phyloP scores from a whole-genome alignment of 2,329 filamentous ascomycete species.

The Fusarium begoniae region DNA sequence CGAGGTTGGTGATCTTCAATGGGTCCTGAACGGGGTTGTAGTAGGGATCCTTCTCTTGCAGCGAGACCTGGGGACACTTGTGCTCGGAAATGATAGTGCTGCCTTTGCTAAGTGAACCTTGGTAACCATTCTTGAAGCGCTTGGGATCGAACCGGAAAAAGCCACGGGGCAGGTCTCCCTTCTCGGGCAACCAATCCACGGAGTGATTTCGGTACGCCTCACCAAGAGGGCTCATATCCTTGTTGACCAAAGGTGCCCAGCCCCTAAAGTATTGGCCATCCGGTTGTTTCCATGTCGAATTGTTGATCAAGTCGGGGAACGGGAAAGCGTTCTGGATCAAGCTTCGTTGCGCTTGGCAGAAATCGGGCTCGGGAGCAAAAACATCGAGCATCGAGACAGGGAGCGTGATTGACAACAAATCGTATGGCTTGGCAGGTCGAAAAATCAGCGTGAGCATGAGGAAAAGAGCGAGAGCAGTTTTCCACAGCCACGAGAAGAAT shows the following conservation, averaged over 20 bases:
- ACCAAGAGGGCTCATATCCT: constrained; percentile 32
- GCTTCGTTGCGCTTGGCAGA: constrained; percentile 38
- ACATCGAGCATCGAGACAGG: constrained; percentile 45
- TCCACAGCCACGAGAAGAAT: constrained; percentile 26
- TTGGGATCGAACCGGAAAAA: constrained; percentile 44
- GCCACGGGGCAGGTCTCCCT: constrained; percentile 34
- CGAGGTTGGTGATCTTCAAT: constrained; percentile 52
- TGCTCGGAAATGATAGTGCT: neutral
- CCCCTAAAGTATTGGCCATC: constrained; percentile 46
- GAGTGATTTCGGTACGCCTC: constrained; percentile 39
- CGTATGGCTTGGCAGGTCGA: constrained; percentile 45
- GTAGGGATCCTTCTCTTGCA: constrained; percentile 42
- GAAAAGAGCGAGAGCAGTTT: constrained; percentile 30
- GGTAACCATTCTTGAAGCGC: constrained; percentile 37
- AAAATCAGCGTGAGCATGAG: constrained; percentile 35
- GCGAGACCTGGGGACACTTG: constrained; percentile 26
- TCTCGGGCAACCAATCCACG: constrained; percentile 44
- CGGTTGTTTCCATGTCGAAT: constrained; percentile 39
- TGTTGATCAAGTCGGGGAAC: constrained; percentile 43
- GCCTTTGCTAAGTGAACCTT: constrained; percentile 19
- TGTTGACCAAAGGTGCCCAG: constrained; percentile 43
- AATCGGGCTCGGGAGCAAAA: constrained; percentile 40
- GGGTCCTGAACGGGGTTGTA: constrained; percentile 53
- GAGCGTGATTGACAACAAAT: constrained; percentile 46
- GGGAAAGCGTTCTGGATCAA: constrained; percentile 43